phyloP scores from a whole-genome alignment of 345 rosid genomes.

The Aegle marmelos region DNA sequence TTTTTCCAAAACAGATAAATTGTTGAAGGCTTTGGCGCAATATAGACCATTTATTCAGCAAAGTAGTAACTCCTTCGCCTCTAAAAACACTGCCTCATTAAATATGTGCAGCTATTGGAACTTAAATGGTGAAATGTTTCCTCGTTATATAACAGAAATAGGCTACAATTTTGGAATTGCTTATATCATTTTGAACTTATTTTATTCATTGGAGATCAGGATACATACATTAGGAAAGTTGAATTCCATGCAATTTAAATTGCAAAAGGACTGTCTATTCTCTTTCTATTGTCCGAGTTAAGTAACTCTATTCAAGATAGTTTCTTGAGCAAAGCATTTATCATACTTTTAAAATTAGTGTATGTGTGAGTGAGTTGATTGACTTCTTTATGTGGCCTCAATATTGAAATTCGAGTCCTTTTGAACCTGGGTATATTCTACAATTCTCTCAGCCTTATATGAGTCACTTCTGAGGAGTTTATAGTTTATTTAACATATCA shows the following conservation, averaged over 20 bases:
- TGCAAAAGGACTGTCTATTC: background rate
- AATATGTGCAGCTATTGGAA: background rate
- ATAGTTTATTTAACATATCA: background rate
- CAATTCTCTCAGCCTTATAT: background rate
- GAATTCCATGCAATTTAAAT: background rate
- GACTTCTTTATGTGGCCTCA: background rate
- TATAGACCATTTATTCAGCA: background rate
- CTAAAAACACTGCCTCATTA: background rate
- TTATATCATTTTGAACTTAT: background rate
- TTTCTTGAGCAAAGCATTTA: background rate
- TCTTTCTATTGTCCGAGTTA: background rate
- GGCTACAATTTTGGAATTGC: background rate
- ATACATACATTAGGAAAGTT: background rate
- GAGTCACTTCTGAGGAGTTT: background rate
- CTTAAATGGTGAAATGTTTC: background rate
- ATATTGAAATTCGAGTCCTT: background rate
- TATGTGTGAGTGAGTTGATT: background rate
- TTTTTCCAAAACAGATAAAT: background rate
- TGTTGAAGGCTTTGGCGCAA: background rate
- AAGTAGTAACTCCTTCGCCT: background rate
- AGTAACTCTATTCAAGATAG: background rate
- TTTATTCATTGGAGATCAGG: background rate
- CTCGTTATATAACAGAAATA: background rate
- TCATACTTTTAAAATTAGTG: background rate
- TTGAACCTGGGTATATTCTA: background rate